Conservation (phyloP, 2,329 filamentous ascomycete species). For the Davidsoniella neocaledoniae region DNA sequence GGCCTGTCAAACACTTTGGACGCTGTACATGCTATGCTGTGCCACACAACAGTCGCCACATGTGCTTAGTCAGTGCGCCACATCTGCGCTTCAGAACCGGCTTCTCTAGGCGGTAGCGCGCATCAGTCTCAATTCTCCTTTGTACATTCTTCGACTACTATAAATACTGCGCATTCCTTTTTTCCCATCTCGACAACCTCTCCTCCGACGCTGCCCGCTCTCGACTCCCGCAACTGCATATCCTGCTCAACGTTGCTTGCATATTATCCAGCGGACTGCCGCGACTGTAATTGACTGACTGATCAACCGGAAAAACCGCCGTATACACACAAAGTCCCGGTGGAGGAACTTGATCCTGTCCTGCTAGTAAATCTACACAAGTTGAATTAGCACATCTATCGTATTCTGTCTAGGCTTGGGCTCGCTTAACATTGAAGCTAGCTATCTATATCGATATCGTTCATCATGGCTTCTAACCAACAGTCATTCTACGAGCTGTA, state of each 20-base stretch:
- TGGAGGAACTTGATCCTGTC: not conserved
- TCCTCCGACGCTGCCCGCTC: not conserved
- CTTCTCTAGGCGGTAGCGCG: too few relatives aligned
- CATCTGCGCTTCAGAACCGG: not conserved
- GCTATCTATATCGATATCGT: not conserved
- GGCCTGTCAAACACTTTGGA: too few relatives aligned
- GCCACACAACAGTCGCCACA: not conserved
- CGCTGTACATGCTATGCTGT: too few relatives aligned
- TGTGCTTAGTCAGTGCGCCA: not conserved
- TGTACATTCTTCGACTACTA: slow-evolving; percentile 13
- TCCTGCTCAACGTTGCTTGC: too few relatives aligned
- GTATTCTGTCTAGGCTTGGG: too few relatives aligned
- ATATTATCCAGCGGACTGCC: not conserved
- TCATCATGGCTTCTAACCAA: slow-evolving; percentile 13
- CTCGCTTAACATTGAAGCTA: too few relatives aligned
- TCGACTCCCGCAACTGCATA: not conserved
- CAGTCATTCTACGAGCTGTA: slow-evolving; percentile 84
- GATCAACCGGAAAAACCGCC: not conserved
- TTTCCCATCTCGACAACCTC: not conserved
- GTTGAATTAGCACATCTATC: too few relatives aligned
- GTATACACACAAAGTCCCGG: slow-evolving; percentile 7
- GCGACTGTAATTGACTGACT: too few relatives aligned
- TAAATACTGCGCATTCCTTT: slow-evolving; percentile 14
- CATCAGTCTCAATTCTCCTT: slow-evolving; percentile 7
- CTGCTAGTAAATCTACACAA: too few relatives aligned